Conservation (phyloP, 495 filamentous ascomycete genomes). For the Pyronema omphalodes region DNA sequence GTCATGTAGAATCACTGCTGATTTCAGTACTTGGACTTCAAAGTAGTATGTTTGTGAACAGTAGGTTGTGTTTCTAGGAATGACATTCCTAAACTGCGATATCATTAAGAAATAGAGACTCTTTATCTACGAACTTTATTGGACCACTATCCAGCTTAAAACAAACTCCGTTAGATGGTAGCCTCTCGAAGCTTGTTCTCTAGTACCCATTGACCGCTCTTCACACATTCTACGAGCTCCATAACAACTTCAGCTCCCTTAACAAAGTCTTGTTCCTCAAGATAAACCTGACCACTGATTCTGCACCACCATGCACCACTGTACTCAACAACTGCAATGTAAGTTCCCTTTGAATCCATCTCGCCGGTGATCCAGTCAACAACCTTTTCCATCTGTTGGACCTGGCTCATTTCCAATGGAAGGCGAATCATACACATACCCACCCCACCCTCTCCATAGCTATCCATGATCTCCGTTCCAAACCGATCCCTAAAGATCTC, state of each 20-base stretch:
- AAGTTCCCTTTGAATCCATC: conserved; percentile 48
- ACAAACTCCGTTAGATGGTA: too few species aligned
- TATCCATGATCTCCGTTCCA: conserved; percentile 53
- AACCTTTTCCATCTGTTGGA: conserved; percentile 22
- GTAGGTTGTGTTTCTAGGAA: too few species aligned
- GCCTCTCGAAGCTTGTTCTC: too few species aligned
- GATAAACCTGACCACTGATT: conserved; percentile 61
- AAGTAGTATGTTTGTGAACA: too few species aligned
- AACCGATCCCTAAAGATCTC: conserved; percentile 38
- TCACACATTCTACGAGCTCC: conserved; percentile 41
- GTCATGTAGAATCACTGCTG: too few species aligned
- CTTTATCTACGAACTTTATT: too few species aligned
- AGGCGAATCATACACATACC: conserved; percentile 53
- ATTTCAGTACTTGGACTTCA: too few species aligned
- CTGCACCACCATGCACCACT: conserved; percentile 45
- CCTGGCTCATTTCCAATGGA: conserved; percentile 35
- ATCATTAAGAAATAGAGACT: too few species aligned
- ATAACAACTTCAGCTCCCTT: conserved; percentile 44
- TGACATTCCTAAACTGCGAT: too few species aligned
- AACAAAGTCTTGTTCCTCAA: conserved; percentile 61
- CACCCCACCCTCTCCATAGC: conserved; percentile 19
- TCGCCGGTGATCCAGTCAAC: conserved; percentile 26
- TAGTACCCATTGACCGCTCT: conserved; percentile 31
- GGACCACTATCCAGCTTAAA: too few species aligned
- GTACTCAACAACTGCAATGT: conserved; percentile 45